Evolutionary conservation across 257 asterid genomes (phyloP).

Genomic region (Salvia rosmarinus): DNA sequence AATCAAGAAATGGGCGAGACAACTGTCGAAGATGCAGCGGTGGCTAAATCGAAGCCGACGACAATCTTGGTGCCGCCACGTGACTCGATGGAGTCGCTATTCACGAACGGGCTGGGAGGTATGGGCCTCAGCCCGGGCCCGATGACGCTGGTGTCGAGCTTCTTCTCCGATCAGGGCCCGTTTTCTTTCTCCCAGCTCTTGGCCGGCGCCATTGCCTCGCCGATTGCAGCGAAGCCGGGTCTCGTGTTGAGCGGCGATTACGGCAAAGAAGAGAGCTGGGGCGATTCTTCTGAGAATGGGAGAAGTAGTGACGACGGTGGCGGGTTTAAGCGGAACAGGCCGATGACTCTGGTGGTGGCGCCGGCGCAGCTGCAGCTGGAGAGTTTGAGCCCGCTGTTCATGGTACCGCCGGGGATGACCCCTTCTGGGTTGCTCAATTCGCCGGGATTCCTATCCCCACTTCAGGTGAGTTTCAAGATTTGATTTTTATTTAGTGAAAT

Average conservation of each 20-base stretch:
- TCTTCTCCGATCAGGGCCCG: slow-evolving; percentile 65
- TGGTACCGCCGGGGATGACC: slow-evolving; percentile 72
- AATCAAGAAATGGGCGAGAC: slow-evolving; percentile 44
- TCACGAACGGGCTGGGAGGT: slow-evolving; percentile 41
- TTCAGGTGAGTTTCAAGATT: slow-evolving; percentile 55
- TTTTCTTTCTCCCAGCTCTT: slow-evolving; percentile 81
- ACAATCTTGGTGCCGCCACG: slow-evolving; percentile 63
- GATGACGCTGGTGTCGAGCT: slow-evolving; percentile 57
- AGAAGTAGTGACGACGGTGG: slow-evolving; percentile 36
- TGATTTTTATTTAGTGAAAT: neutral
- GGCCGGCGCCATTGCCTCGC: slow-evolving; percentile 92
- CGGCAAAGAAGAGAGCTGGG: slow-evolving; percentile 24
- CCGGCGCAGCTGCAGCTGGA: slow-evolving; percentile 54
- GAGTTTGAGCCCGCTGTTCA: slow-evolving; percentile 59
- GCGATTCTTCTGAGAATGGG: slow-evolving; percentile 27
- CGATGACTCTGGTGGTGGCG: slow-evolving; percentile 69
- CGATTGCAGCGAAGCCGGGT: slow-evolving; percentile 44
- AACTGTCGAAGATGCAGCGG: slow-evolving; percentile 37
- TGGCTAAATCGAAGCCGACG: slow-evolving; percentile 48
- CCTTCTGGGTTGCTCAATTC: slow-evolving; percentile 88
- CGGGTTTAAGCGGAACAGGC: slow-evolving; percentile 76
- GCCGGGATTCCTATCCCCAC: slow-evolving; percentile 85
- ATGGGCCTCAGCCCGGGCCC: slow-evolving; percentile 76
- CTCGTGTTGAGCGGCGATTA: too few relatives aligned
- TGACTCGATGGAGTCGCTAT: slow-evolving; percentile 54